Base-by-base conservation (phyloP, 306 rosid genomes). In the Crotalaria pallida region DNA sequence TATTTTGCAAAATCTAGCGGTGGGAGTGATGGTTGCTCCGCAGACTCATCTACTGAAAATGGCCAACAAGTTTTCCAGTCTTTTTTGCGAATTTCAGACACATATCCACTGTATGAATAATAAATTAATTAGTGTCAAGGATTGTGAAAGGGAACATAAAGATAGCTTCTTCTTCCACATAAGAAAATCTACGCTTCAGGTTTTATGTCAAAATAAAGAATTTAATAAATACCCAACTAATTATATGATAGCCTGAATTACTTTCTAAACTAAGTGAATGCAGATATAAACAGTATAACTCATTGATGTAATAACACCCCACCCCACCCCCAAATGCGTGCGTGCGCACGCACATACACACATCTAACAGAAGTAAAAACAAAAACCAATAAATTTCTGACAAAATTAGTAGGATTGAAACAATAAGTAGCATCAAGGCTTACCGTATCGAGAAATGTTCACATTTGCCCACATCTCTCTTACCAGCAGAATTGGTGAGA, bases 371-470 rank as follows among this genome's bases (percentile, higher is more conserved):
- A 38, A 38, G 47, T 3, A 43, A 10, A 9, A 40, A 40, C 0
- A 40, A 17, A 44, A n/a, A 44, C 13, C 2, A 44, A 44, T 33
- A 38, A 36, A 34, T 56, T 3, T 52, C 44, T 44, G 26, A 27
- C 26, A 36, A 57, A 63, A 81, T 31, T 44, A 74, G 17, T 59
- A 43, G 58, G 66, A 17, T 19, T 38, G 60, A 18, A 36, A 23
- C 27, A 64, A 52, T 41, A 23, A 34, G 60, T 10, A 60, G 69
- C 27, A 34, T 49, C 41, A 75, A 77, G 53, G 63, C 90, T 79
- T 87, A 94, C 99, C 99, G 96, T 58, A 94, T 91, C 1, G 96
- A 85, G 78, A 94, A 94, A 79, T 91, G 96, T 52, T 88, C 95
- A 74, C 97, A 90, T 76, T 84, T 87, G 31, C 74, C 88, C 13